These are phyloP conservation scores for Alternaria triticimaculans DNA, from an alignment of 2,329 filamentous ascomycete genomes.

Conservation along the genomic window DNA sequence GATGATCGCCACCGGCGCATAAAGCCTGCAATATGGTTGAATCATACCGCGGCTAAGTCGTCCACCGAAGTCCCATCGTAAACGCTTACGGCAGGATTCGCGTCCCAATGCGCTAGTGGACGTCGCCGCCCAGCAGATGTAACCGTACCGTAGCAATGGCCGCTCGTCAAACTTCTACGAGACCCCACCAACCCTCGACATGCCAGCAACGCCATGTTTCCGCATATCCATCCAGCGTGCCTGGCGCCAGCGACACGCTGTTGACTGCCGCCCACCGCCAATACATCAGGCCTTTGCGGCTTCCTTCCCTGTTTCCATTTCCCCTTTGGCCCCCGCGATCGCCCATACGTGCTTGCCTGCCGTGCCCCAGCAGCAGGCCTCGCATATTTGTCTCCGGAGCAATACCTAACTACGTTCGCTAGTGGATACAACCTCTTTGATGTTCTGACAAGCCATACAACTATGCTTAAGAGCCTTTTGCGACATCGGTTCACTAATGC, in stretches of 20 bases:
- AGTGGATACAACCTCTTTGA: constrained; percentile 51
- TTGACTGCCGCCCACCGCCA: constrained; percentile 15
- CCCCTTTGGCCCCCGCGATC: constrained; percentile 27
- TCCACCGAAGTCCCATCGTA: constrained; percentile 18
- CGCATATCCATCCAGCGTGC: constrained; percentile 26
- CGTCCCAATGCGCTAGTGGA: constrained; percentile 29
- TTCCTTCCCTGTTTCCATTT: constrained; percentile 9
- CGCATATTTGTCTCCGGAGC: constrained; percentile 35
- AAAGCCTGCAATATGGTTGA: constrained; percentile 34
- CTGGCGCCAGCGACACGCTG: constrained; percentile 30
- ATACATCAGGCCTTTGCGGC: constrained; percentile 12
- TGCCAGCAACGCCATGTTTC: constrained; percentile 31
- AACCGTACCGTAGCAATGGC: constrained; percentile 46
- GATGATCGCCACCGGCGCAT: constrained; percentile 18
- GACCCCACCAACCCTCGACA: constrained; percentile 38
- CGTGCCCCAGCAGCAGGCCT: constrained; percentile 35
- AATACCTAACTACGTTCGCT: constrained; percentile 41
- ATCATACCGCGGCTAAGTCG: constrained; percentile 26
- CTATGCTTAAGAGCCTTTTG: constrained; percentile 48
- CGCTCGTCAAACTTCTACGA: constrained; percentile 23
- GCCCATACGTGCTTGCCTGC: constrained; percentile 40
- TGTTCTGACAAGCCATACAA: constrained; percentile 47
- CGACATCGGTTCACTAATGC: constrained; percentile 48
- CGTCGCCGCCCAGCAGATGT: constrained; percentile 27
- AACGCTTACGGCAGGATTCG: constrained; percentile 19